Evolutionary conservation across 2,329 filamentous ascomycete genomes (phyloP).

Genomic region (Diaporthe velutina): DNA sequence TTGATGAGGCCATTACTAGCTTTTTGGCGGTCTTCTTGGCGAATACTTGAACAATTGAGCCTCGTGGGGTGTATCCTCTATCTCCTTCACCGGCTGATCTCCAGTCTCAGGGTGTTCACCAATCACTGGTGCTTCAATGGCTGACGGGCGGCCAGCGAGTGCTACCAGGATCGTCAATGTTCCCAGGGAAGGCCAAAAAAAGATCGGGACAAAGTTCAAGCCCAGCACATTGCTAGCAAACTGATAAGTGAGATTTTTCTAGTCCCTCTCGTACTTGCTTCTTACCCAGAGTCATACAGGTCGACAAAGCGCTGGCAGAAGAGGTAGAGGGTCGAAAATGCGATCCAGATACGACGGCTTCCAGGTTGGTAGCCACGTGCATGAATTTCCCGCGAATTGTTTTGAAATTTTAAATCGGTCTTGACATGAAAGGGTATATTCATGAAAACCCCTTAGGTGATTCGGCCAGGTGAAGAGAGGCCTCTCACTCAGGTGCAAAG

Average conservation of each 20-base stretch:
- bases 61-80: neutral
- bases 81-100: neutral
- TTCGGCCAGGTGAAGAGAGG: neutral
- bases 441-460: neutral
- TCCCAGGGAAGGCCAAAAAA: neutral
- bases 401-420: neutral
- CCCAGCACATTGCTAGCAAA: neutral
- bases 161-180: constrained; percentile 4
- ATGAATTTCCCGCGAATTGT: neutral
- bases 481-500: neutral
- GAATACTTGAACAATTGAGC: neutral
- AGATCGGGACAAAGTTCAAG: neutral
- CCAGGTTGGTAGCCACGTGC: neutral
- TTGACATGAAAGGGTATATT: neutral
- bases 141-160: neutral
- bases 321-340: neutral
- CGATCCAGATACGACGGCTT: neutral
- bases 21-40: neutral
- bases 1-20: constrained; percentile 55
- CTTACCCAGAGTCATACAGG: neutral
- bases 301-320: neutral
- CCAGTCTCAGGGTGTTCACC: neutral
- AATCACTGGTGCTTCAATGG: constrained; percentile 17
- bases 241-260: neutral
- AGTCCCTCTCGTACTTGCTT: too few relatives aligned